Percentiles rank a stretch among this genome's conserved stretches.
These are phyloP conservation scores for Rhizopogon vesiculosus DNA, from an alignment of 768 basidiomycete genomes.

Conservation along the genomic window DNA sequence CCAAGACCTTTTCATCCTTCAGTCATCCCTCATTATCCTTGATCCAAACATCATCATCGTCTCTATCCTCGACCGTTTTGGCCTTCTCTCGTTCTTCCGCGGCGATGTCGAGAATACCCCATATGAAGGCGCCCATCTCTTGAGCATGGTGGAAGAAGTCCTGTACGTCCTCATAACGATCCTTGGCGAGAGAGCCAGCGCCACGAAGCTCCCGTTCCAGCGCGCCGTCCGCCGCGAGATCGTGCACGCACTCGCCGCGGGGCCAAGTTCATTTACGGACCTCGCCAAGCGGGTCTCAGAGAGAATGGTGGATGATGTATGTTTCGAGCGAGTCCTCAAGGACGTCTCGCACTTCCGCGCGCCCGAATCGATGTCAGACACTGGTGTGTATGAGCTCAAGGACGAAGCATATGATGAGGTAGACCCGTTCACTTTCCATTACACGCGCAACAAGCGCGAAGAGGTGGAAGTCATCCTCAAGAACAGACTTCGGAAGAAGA, in stretches of 20 bases:
- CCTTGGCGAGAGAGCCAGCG: conserved; percentile 75
- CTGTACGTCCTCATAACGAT: conserved; percentile 85
- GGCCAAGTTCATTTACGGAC: conserved; percentile 86
- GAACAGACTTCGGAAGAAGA: conserved; percentile 61
- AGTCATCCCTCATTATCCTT: conserved; percentile 75
- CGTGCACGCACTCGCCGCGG: conserved; percentile 85
- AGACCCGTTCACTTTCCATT: conserved; percentile 95
- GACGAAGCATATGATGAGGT: conserved; percentile 82
- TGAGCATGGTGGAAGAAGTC: conserved; percentile 89
- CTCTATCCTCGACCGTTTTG: conserved; percentile 87
- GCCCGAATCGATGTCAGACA: conserved; percentile 74
- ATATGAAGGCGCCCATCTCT: conserved; percentile 69
- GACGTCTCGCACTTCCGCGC: conserved; percentile 80
- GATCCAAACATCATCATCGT: conserved; percentile 78
- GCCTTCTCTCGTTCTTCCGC: conserved; percentile 74
- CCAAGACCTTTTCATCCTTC: conserved; percentile 89
- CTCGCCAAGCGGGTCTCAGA: conserved; percentile 90
- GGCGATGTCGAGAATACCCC: conserved; percentile 48
- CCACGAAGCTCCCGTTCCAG: conserved; percentile 60
- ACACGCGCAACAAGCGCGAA: conserved; percentile 88
- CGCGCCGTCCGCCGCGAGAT: conserved; percentile 76
- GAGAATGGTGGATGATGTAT: conserved; percentile 76
- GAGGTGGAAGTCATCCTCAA: conserved; percentile 80
- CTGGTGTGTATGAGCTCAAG: conserved; percentile 85
- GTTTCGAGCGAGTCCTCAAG: conserved; percentile 72